These are phyloP conservation scores for Knoxdaviesia capensis DNA, from an alignment of 2,329 filamentous ascomycete genomes.

Conservation along the genomic window DNA sequence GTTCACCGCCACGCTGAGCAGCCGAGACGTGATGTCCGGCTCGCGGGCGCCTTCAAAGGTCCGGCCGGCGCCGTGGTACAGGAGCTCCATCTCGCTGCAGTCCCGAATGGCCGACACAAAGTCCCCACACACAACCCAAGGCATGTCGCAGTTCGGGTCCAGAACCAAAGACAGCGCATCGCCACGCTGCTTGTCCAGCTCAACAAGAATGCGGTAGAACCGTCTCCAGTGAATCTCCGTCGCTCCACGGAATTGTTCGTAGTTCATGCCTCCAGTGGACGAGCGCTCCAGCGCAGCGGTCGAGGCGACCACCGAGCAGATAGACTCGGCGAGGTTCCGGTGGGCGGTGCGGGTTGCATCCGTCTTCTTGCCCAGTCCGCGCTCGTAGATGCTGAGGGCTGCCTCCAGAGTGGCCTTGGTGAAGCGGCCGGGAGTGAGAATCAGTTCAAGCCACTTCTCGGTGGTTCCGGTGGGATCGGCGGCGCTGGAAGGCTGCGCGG, in stretches of 20 bases:
- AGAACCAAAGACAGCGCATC: slow-evolving; percentile 63
- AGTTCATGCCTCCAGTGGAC: slow-evolving; percentile 47
- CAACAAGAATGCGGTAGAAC: slow-evolving; percentile 69
- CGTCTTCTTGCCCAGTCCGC: slow-evolving; percentile 27
- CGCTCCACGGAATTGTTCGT: slow-evolving; percentile 51
- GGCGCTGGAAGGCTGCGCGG: slow-evolving; percentile 32
- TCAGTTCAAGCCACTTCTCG: slow-evolving; percentile 70
- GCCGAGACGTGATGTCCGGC: slow-evolving; percentile 28
- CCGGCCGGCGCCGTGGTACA: slow-evolving; percentile 27
- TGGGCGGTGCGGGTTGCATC: slow-evolving; percentile 20
- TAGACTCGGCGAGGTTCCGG: slow-evolving; percentile 50
- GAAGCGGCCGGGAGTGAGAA: slow-evolving; percentile 71
- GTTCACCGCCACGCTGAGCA: slow-evolving; percentile 48
- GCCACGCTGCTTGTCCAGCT: slow-evolving; percentile 68
- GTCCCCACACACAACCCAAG: slow-evolving; percentile 75
- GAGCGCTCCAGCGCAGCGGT: slow-evolving; percentile 45
- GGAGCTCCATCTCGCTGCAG: slow-evolving; percentile 57
- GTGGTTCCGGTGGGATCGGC: slow-evolving; percentile 49
- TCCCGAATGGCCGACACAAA: slow-evolving; percentile 59
- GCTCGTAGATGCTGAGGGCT: slow-evolving; percentile 63
- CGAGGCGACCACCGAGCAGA: slow-evolving; percentile 51
- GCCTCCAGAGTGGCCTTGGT: slow-evolving; percentile 64
- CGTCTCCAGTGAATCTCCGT: slow-evolving; percentile 74
- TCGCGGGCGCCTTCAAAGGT: not conserved
- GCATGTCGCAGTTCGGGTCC: slow-evolving; percentile 48